Evolutionary conservation across 768 basidiomycete genomes (phyloP), one percentile per base, ranked within the genome.

Genomic region (Suillus subaureus): DNA sequence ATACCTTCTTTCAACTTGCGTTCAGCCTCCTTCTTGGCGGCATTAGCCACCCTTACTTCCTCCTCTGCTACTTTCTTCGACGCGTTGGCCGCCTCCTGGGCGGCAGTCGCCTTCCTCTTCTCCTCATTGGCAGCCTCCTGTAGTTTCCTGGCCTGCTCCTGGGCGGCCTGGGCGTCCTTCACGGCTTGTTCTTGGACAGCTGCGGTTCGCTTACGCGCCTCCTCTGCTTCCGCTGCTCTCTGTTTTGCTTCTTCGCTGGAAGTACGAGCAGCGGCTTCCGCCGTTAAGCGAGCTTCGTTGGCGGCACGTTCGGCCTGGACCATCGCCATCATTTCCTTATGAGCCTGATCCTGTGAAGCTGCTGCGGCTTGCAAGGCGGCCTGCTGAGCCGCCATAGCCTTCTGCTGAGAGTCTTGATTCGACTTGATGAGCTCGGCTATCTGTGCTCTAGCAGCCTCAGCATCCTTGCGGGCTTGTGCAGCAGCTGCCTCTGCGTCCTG

Each of bases 1-100:
- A 73, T 71, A 4, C 74, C 77, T 40, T 72, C 66, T 61, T 62
- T 73, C 55, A 75, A 62, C 28, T 67, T 70, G 31, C 60, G 68
- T 49, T 76, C 74, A 54, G 61, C 61, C 1, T 60, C 61, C 18
- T 15, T 6, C 52, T 35, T 49, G 15, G 61, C 61, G 23, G 15
- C 55, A 0, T 31, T n/a, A 0, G 71, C 69, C 7, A 43, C 64
- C 35, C 9, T n/a, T 1, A 62, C 31, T n/a, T 71, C 70, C 33
- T 73, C 70, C 1, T 60, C 61, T 1, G 73, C 73, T 2, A 28
- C 26, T 21, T 67, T 64, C 4, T 62, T 64, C 18, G 61, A 23
- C 21, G 63, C 57, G 5, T 73, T 67, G 1, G 67, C 72, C 6
- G 56, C 64, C 1, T 63, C 68, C 54, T 56, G 74, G 0, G 63